Percentiles rank a stretch among this genome's conserved stretches.
Conservation (phyloP, 2,329 filamentous ascomycete species). For the Curvularia hawaiiensis region DNA sequence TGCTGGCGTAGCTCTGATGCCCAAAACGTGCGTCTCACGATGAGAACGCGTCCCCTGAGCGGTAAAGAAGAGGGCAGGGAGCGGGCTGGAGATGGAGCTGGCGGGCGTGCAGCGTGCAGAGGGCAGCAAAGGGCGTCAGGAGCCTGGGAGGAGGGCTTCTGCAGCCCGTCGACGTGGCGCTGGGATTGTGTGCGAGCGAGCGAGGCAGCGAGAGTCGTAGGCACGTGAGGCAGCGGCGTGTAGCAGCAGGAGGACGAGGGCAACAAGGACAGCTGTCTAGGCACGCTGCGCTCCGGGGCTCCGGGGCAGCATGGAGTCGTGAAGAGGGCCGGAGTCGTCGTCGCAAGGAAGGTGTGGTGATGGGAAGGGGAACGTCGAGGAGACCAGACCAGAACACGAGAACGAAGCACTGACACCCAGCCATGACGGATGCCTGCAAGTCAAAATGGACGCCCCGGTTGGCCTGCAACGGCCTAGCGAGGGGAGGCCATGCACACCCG, state of each 20-base stretch:
- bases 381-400: conserved; percentile 36
- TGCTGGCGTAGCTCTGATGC: conserved; percentile 23
- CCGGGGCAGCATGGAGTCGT: conserved; percentile 34
- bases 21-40: conserved; percentile 15
- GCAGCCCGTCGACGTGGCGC: conserved; percentile 44
- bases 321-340: conserved; percentile 18
- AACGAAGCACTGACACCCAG: conserved; percentile 30
- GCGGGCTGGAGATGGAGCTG: conserved; percentile 1
- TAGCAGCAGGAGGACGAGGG: conserved; percentile 5
- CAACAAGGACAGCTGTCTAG: conserved; percentile 16
- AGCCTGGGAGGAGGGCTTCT: conserved; percentile 12
- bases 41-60: conserved; percentile 18
- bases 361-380: conserved; percentile 35
- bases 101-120: conserved; percentile 5
- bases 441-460: conserved; percentile 20
- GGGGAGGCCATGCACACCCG: conserved; percentile 13
- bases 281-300: conserved; percentile 27
- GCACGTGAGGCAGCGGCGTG: conserved; percentile 29
- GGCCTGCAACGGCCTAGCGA: conserved; percentile 24
- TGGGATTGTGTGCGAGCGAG: conserved; percentile 27
- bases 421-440: conserved; percentile 31
- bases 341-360: conserved; percentile 29
- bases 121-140: conserved; percentile 13
- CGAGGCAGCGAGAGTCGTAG: conserved; percentile 10
- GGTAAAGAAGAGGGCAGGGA: neutral